These are phyloP conservation scores for Alternaria novae-zelandiae DNA, from an alignment of 2,329 filamentous ascomycete genomes.

Conservation along the genomic window DNA sequence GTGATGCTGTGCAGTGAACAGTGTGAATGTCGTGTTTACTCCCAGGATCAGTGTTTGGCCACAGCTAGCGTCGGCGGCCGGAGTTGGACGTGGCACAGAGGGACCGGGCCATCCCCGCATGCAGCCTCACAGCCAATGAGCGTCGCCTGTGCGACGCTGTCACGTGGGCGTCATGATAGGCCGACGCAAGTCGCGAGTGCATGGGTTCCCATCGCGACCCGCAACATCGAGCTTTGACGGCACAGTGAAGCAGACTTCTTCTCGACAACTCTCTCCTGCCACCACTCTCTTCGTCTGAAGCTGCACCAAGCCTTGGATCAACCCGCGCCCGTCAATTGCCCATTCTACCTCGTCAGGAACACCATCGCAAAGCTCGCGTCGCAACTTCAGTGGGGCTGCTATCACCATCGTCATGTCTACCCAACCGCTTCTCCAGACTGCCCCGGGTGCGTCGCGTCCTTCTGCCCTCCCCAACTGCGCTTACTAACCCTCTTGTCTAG, in stretches of 20 bases:
- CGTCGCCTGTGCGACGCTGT: slow-evolving; percentile 5
- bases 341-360: neutral
- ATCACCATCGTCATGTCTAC: slow-evolving; percentile 74
- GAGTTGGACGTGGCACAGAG: slow-evolving; percentile 3
- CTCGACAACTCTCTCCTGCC: neutral
- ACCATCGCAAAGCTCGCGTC: slow-evolving; percentile 13
- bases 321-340: slow-evolving; percentile 10
- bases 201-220: slow-evolving; percentile 12
- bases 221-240: slow-evolving; percentile 2
- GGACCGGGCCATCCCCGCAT: neutral
- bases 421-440: slow-evolving; percentile 93
- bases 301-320: slow-evolving; percentile 4
- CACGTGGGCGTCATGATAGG: slow-evolving; percentile 40
- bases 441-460: slow-evolving; percentile 70
- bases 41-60: slow-evolving; percentile 23
- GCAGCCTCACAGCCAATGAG: slow-evolving; percentile 3
- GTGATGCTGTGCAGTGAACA: neutral
- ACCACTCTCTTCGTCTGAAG: slow-evolving; percentile 6
- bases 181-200: slow-evolving; percentile 8
- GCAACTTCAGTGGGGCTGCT: slow-evolving; percentile 18
- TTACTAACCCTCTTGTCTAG: slow-evolving; percentile 55
- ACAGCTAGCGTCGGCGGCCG: slow-evolving; percentile 10
- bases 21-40: slow-evolving; percentile 23
- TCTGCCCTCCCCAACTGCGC: neutral
- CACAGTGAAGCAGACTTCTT: slow-evolving; percentile 4